A percentile compares a stretch with the other conserved stretches of the same genome.
Conservation (phyloP, 306 rosid species). For the Corylus avellana region DNA sequence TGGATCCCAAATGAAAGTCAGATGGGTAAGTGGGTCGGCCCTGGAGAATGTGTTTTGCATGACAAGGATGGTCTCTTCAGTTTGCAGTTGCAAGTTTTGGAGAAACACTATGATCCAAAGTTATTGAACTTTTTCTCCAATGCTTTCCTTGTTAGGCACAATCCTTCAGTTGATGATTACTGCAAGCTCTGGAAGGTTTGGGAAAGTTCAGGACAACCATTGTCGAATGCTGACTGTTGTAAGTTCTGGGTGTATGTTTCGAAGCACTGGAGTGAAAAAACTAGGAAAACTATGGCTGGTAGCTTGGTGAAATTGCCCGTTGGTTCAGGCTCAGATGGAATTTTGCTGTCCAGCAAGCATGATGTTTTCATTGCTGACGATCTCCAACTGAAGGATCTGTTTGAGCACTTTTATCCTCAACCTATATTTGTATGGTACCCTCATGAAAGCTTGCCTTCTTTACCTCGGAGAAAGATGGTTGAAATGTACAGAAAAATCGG, state of each 20-base stretch:
- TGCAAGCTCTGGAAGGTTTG: constrained; percentile 62
- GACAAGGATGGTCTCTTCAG: constrained; percentile 59
- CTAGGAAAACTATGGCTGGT: constrained; percentile 32
- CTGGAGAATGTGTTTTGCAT: constrained; percentile 50
- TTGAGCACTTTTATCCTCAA: constrained; percentile 31
- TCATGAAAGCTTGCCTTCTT: constrained; percentile 37
- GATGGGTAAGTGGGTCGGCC: constrained; percentile 44
- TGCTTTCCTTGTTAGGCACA: constrained; percentile 41
- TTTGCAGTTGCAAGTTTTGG: constrained; percentile 45
- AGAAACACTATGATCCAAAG: constrained; percentile 30
- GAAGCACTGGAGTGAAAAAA: constrained; percentile 31
- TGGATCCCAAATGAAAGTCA: constrained; percentile 52
- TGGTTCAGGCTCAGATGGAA: constrained; percentile 29
- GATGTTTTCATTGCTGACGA: constrained; percentile 68
- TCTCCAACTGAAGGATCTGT: constrained; percentile 61
- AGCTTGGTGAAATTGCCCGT: constrained; percentile 56
- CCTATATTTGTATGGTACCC: constrained; percentile 78
- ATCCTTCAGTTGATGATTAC: constrained; percentile 58
- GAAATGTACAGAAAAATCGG: constrained; percentile 57
- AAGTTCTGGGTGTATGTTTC: constrained; percentile 63
- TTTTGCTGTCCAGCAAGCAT: constrained; percentile 41
- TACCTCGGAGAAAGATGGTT: constrained; percentile 34
- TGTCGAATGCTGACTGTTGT: constrained; percentile 50
- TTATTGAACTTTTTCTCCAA: constrained; percentile 45
- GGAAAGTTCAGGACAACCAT: constrained; percentile 43